These are phyloP conservation scores for Linum trigynum DNA, from an alignment of 345 rosid genomes.

Conservation along the genomic window DNA sequence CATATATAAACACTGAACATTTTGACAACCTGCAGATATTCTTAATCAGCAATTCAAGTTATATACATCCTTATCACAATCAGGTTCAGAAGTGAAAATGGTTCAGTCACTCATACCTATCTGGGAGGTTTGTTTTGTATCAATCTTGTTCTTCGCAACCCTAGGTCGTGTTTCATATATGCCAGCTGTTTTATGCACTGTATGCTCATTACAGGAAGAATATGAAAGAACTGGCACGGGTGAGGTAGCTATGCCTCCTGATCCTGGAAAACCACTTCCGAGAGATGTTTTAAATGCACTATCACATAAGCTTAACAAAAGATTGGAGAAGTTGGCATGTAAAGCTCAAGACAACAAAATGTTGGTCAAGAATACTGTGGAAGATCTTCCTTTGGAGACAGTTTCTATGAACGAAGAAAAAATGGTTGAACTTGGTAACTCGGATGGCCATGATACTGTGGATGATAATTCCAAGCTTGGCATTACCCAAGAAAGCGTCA, in stretches of 20 bases:
- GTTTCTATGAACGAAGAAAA: slow-evolving; percentile 21
- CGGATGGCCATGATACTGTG: slow-evolving; percentile 22
- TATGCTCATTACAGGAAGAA: slow-evolving; percentile 54
- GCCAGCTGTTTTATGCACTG: slow-evolving; percentile 14
- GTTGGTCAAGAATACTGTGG: slow-evolving; percentile 21
- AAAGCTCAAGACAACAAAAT: slow-evolving; percentile 22
- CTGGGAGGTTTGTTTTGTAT: slow-evolving; percentile 71
- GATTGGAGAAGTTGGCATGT: slow-evolving; percentile 30
- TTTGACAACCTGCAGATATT: slow-evolving; percentile 49
- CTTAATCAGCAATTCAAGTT: slow-evolving; percentile 57
- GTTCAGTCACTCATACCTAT: slow-evolving; percentile 93
- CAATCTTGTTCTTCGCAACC: slow-evolving; percentile 1
- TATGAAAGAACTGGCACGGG: slow-evolving; percentile 63
- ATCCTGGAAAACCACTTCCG: slow-evolving; percentile 65
- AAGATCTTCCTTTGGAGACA: slow-evolving; percentile 20
- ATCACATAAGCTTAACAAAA: slow-evolving; percentile 41
- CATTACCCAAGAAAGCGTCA: slow-evolving; percentile 19
- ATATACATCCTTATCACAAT: slow-evolving; percentile 67
- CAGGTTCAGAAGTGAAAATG: slow-evolving; percentile 65
- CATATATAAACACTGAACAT: neutral
- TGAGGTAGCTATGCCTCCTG: slow-evolving; percentile 42
- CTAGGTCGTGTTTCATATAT: neutral
- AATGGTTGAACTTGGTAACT: slow-evolving; percentile 23
- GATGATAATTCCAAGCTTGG: slow-evolving; percentile 20
- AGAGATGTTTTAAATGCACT: slow-evolving; percentile 57